Evolutionary conservation across 108 stramenopile species (phyloP), one percentile per base, ranked within the genome.

Genomic region (Seminavis robusta): DNA sequence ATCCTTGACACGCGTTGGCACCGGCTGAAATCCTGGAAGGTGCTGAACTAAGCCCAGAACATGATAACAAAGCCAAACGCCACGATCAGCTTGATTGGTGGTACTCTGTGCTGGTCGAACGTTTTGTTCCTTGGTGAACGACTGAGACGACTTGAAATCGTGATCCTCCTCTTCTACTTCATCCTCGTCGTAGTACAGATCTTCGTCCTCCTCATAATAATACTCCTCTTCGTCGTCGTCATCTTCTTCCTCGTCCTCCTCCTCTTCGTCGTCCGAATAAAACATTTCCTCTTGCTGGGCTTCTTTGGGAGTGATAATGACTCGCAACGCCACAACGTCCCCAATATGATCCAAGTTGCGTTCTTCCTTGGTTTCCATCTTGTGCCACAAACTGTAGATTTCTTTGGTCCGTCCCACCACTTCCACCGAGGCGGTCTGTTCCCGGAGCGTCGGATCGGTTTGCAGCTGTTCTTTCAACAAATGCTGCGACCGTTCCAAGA

Each of bases 41-140:
- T 94, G 87, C 44, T 96, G 97, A 4, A 97, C 88, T 33, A 91
- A 47, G 11, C 87, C 94, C 29, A 96, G 54, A 4, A 96, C 93
- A 72, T 95, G 95, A 56, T 96, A 98, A 65, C 97, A 98, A 4
- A 95, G 74, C 88, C 86, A 88, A 4, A 86, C 86, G 27, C 86
- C 90, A 25, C 79, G 63, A 59, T 91, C 86, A 1, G 84, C 56
- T 9, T 63, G 65, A 33, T 76, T 56, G 4, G n/a, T 8, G 0
- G n/a, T n/a, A n/a, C n/a, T n/a, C n/a, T n/a, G n/a, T n/a, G n/a
- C n/a, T n/a, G n/a, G n/a, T n/a, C n/a, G n/a, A n/a, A n/a, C n/a
- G n/a, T n/a, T n/a, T n/a, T n/a, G n/a, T n/a, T n/a, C n/a, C n/a
- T n/a, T n/a, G n/a, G n/a, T n/a, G n/a, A n/a, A n/a, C n/a, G n/a